Evolutionary conservation across 495 filamentous ascomycete genomes (phyloP), one percentile per base, ranked within the genome.

Genomic region (Penicillium verhagenii): DNA sequence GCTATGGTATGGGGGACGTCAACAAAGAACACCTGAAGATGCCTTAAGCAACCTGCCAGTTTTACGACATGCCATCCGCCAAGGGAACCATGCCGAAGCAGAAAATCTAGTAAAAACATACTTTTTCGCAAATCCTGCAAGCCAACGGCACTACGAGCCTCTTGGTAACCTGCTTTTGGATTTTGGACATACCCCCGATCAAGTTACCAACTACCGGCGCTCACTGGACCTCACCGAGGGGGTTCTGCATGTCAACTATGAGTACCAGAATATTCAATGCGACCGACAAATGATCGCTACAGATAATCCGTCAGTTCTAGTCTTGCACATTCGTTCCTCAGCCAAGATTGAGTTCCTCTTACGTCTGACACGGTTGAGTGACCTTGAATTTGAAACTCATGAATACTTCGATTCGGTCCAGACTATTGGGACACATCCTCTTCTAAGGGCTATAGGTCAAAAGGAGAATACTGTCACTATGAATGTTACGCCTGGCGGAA

Each of bases 1-100:
- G 6, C 64, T 82, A 9, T 82, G 78, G 80, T 79, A 73, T 59
- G 80, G 79, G 31, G 71, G 68, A 13, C 68, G 68, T 20, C 73
- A 78, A 59, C 64, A 80, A 51, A 70, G 79, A 18, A 73, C 71
- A 26, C 76, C 74, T 13, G 61, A 54, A 11, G 63, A 69, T 25
- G 69, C 79, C 1, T 52, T 69, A 16, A 38, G 52, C 11, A 63
- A 71, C 40, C 65, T 77, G 14, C 67, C 69, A 24, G 61, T 47
- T 11, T 56, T 82, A 3, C 65, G 77, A 52, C 60, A 66, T 19
- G 65, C 78, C 23, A 70, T 83, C 19, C 63, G 70, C 6, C 56
- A 64, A 1, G 75, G 74, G 8, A 60, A 76, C 18, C 72, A 79
- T 48, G 47, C 52, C 6, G 64, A 70, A 24, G 81, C 81, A 1